Evolutionary conservation across 805 yeast species (phyloP).

Genomic region (Starmerella khaoyaiensis): DNA sequence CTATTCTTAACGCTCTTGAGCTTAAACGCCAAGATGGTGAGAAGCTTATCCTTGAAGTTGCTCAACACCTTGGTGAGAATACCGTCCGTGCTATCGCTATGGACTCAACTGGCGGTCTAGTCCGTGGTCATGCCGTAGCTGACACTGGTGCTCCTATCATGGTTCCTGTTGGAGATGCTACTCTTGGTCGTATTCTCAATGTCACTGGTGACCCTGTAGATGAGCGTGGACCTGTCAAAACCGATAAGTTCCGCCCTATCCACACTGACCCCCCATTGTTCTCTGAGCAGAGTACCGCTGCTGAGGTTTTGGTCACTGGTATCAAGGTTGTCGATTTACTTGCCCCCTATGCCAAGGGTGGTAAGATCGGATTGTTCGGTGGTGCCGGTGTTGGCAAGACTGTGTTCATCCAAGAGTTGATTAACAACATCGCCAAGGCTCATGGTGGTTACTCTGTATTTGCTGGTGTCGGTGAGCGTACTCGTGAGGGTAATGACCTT

Average conservation of each 20-base stretch:
- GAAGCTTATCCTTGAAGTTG: constrained; percentile 87
- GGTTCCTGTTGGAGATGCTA: constrained; percentile 98
- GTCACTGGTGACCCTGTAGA: constrained; percentile 98
- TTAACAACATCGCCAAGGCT: constrained; percentile 99
- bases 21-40: constrained; percentile 57
- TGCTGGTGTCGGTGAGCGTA: constrained; percentile 99
- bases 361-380: constrained; percentile 99
- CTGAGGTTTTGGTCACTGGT: constrained; percentile 99
- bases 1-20: constrained; percentile 92
- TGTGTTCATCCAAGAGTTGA: constrained; percentile 98
- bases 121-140: constrained; percentile 80
- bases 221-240: constrained; percentile 96
- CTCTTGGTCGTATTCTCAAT: constrained; percentile 96
- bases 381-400: constrained; percentile 99
- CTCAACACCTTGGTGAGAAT: constrained; percentile 99
- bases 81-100: constrained; percentile 99
- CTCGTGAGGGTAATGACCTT: constrained; percentile 99
- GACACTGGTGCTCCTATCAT: constrained; percentile 99
- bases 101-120: constrained; percentile 99
- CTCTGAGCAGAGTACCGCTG: constrained; percentile 92
- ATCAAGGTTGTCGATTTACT: constrained; percentile 97
- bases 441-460: constrained; percentile 99
- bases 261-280: constrained; percentile 97
- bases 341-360: constrained; percentile 99
- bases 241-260: constrained; percentile 89